Evolutionary conservation across 2,329 filamentous ascomycete genomes (phyloP).

Genomic region (Macroventuria anomochaeta): DNA sequence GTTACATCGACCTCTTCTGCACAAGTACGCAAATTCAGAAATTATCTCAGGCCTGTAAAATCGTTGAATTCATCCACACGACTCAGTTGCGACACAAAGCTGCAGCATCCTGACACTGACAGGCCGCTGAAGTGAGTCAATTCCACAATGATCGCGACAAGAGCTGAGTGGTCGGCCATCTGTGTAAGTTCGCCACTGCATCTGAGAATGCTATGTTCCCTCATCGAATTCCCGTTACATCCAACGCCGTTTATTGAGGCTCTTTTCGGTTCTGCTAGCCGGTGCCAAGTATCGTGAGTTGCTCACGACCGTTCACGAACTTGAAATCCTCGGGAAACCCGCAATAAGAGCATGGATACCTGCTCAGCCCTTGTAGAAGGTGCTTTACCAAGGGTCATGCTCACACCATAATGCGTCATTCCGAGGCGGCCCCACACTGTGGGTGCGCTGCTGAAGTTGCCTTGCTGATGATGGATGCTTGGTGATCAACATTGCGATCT

Average conservation of each 20-base stretch:
- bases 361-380: not conserved
- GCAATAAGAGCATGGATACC: not conserved
- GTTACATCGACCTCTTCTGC: too few species aligned
- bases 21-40: too few species aligned
- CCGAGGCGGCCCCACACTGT: not conserved
- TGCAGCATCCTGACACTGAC: not conserved
- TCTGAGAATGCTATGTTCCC: not conserved
- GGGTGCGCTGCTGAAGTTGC: not conserved
- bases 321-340: not conserved
- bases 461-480: not conserved
- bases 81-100: not conserved
- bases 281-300: constrained; percentile 10
- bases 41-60: too few species aligned
- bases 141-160: not conserved
- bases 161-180: constrained; percentile 10
- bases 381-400: not conserved
- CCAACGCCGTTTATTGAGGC: constrained; percentile 12
- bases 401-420: not conserved
- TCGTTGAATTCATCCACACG: not conserved
- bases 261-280: constrained; percentile 11
- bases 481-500: constrained; percentile 15
- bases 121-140: not conserved
- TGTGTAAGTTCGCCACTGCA: constrained; percentile 7
- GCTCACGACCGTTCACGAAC: not conserved
- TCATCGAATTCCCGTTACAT: not conserved